Conservation (phyloP, 768 basidiomycete genomes). For the Dictyophora rubrovolvata region DNA sequence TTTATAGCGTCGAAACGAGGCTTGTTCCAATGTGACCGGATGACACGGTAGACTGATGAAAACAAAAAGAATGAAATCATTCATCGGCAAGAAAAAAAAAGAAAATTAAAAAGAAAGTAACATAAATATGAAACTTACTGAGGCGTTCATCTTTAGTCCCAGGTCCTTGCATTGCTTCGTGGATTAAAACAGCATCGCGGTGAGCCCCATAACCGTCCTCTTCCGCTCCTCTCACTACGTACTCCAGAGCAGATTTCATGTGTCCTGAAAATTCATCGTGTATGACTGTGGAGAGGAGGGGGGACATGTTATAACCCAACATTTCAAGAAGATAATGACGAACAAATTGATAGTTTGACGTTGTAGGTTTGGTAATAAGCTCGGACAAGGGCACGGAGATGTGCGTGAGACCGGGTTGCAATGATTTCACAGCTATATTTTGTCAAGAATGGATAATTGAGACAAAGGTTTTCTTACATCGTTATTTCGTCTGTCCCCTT, state of each 20-base stretch:
- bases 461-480: not conserved
- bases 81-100: not conserved
- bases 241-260: slow-evolving; percentile 34
- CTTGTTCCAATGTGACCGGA: slow-evolving; percentile 44
- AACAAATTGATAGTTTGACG: slow-evolving; percentile 5
- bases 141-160: slow-evolving; percentile 44
- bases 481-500: slow-evolving; percentile 34
- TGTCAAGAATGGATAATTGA: not conserved
- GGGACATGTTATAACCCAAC: too few species aligned
- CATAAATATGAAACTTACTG: slow-evolving; percentile 5
- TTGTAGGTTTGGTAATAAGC: slow-evolving; percentile 4
- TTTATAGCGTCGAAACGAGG: slow-evolving; percentile 37
- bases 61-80: not conserved
- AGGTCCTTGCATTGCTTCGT: slow-evolving; percentile 40
- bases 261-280: slow-evolving; percentile 35
- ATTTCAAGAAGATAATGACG: slow-evolving; percentile 17
- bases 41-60: slow-evolving; percentile 29
- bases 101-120: too few species aligned
- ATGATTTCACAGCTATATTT: slow-evolving; percentile 36
- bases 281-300: slow-evolving; percentile 29
- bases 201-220: slow-evolving; percentile 35
- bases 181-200: slow-evolving; percentile 43
- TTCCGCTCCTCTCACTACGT: slow-evolving; percentile 38
- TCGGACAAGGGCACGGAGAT: slow-evolving; percentile 21
- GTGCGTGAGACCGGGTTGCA: slow-evolving; percentile 37